Evolutionary conservation across 192 early-diverging fungal species (phyloP), one percentile per base, ranked within the genome.

Genomic region (Coemansia javaensis): DNA sequence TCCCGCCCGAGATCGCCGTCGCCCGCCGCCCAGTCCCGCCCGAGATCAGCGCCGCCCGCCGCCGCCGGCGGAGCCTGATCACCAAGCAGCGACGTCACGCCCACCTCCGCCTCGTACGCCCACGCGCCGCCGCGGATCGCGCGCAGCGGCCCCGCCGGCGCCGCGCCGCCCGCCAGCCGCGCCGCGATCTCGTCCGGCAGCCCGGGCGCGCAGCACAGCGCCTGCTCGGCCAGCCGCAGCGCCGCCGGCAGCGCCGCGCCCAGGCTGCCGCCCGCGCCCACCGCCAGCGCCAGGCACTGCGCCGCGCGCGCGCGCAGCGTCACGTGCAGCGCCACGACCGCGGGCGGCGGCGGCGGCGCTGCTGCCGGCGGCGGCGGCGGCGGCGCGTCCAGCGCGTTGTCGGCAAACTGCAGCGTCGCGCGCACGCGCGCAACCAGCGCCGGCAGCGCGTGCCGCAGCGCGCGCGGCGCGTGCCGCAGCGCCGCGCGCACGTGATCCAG

Each of bases 381-480:
- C 11, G 69, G 63, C 0, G 71, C 71, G 30, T 75, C 71, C 11
- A 75, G 52, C 20, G 71, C 71, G 21, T 75, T 75, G 11, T 75
- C 71, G 21, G 59, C 64, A 46, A 63, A 75, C 51, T 59, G 23
- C 35, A 75, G 20, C 2, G 64, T 35, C 5, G 53, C 47, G 2
- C 56, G 38, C 13, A 75, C n/a, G 17, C 49, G 28, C 0, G 47
- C 25, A 23, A 43, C 50, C 32, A 74, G 24, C 8, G 3, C 18
- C 22, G 33, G 15, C 1, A 13, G 24, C 0, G 18, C 39, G 23
- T 23, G n/a, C 13, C 14, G 0, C 14, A 0, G 13, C 27, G 15
- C 22, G 11, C 3, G 12, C 23, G 2, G 32, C 32, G 7, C 22
- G 7, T 4, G 22, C 18, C 1, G 22, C 20, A 60, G 38, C 24